Percentiles rank a stretch among this genome's conserved stretches.
Conservation (phyloP, 176 grass and related monocot genomes). For the Panicum miliaceum region DNA sequence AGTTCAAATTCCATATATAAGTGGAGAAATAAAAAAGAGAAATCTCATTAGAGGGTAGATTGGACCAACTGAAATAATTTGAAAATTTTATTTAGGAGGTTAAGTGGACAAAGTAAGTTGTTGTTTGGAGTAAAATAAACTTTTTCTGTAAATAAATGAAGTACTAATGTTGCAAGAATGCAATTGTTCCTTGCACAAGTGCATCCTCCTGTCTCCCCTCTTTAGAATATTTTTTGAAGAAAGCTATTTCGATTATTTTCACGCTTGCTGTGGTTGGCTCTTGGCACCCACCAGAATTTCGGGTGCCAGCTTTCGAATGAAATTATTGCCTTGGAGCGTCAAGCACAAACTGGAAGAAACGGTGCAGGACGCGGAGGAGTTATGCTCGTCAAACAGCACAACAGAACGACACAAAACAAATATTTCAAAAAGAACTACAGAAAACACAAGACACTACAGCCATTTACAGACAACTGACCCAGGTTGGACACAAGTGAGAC, state of each 20-base stretch:
- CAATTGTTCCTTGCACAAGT: not conserved
- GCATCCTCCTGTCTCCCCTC: not conserved
- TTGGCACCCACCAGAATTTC: slow-evolving; percentile 2
- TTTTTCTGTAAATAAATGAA: not conserved
- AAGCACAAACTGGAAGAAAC: not conserved
- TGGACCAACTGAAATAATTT: too few relatives aligned
- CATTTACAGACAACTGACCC: slow-evolving; percentile 31
- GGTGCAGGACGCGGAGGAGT: too few relatives aligned
- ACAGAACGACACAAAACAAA: not conserved
- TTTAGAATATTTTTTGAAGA: too few relatives aligned
- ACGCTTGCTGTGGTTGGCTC: not conserved
- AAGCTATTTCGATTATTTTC: not conserved
- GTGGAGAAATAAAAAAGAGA: too few relatives aligned
- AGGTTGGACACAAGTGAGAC: not conserved
- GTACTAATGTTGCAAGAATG: not conserved
- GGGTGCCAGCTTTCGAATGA: not conserved
- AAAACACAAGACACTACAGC: not conserved
- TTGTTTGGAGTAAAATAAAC: too few relatives aligned
- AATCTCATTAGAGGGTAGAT: too few relatives aligned
- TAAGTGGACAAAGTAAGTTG: too few relatives aligned
- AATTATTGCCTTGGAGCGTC: not conserved
- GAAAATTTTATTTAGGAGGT: too few relatives aligned
- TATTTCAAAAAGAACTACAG: too few relatives aligned
- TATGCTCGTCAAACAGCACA: not conserved
- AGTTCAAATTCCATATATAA: too few relatives aligned